Evolutionary conservation across 116 monocot species (phyloP), one percentile per base, ranked within the genome.

Genomic region (Trichopus zeylanicus): DNA sequence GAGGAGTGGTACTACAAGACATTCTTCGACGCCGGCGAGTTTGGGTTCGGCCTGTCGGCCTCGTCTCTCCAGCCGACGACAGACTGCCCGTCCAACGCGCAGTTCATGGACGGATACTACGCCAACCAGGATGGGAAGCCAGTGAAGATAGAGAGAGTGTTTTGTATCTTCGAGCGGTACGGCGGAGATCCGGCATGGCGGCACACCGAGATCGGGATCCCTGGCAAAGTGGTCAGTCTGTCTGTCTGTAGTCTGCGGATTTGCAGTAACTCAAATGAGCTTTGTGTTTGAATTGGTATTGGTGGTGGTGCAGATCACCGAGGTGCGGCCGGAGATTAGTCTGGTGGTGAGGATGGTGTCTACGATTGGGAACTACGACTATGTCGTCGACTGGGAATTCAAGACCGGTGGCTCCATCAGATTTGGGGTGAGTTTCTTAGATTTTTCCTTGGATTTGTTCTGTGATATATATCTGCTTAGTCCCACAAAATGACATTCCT

Each of bases 1-100:
- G 81, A 86, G 48, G 86, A 81, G 34, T 86, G 86, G 81, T 86
- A 86, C 65, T 75, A 68, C 62, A 67, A 61, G 31, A 69, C 78
- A 0, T 81, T 47, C 63, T 75, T 86, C 24, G 81, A 86, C 33
- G 75, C 29, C 21, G 86, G 81, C 7, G 86, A 86, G 53, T 81
- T 53, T 20, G 86, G 81, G 0, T 56, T 86, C 15, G 86, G 81
- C 6, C 32, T 69, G 0, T 67, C 4, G 4, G 69, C 78, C 0
- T 67, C 60, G 1, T 28, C 73, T 0, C 70, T 87, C 16, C 46
- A 66, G 57, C 75, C 75, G 6, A 6, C 4, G 29, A 46, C 56
- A 3, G 88, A 89, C 35, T 84, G 80, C 69, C 88, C 84, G 0
- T 31, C 48, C 21, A 56, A 72, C 37, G 77, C 84, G 1, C 74